A percentile compares a stretch with the other conserved stretches of the same genome.
phyloP scores from a whole-genome alignment of 495 filamentous ascomycete species.

The Talaromyces proteolyticus region DNA sequence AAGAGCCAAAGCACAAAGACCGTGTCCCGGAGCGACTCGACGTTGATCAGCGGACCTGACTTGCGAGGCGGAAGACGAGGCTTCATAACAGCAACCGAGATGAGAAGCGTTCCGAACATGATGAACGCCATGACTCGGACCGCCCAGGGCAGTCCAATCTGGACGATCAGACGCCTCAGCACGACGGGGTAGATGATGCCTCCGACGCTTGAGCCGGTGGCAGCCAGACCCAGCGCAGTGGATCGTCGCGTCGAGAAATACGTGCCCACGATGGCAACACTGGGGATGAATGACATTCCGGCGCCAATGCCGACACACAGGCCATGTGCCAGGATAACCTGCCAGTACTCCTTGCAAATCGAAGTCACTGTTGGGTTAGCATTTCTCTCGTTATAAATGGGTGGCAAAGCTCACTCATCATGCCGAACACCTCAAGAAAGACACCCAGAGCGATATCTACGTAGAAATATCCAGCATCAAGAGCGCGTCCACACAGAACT shows the following conservation, averaged over 20 bases:
- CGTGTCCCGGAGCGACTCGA: constrained; percentile 50
- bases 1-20: constrained; percentile 46
- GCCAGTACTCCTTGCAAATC: constrained; percentile 36
- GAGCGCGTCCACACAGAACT: constrained; percentile 7
- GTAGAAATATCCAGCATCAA: constrained; percentile 52
- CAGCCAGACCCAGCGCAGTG: constrained; percentile 43
- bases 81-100: constrained; percentile 26
- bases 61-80: constrained; percentile 19
- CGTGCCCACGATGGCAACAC: constrained; percentile 27
- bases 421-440: constrained; percentile 58
- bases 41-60: constrained; percentile 10
- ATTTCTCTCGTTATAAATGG: background rate
- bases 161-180: constrained; percentile 25
- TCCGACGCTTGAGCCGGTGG: constrained; percentile 48
- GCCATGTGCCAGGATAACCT: constrained; percentile 37
- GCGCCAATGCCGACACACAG: constrained; percentile 31
- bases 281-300: constrained; percentile 16
- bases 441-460: constrained; percentile 43
- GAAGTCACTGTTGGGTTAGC: constrained; percentile 18
- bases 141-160: constrained; percentile 35
- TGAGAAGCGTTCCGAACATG: constrained; percentile 21
- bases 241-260: constrained; percentile 50
- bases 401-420: constrained; percentile 46
- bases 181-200: constrained; percentile 44
- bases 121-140: constrained; percentile 34